These are phyloP conservation scores for Canavalia gladiata DNA, from an alignment of 306 rosid genomes.

Conservation along the genomic window DNA sequence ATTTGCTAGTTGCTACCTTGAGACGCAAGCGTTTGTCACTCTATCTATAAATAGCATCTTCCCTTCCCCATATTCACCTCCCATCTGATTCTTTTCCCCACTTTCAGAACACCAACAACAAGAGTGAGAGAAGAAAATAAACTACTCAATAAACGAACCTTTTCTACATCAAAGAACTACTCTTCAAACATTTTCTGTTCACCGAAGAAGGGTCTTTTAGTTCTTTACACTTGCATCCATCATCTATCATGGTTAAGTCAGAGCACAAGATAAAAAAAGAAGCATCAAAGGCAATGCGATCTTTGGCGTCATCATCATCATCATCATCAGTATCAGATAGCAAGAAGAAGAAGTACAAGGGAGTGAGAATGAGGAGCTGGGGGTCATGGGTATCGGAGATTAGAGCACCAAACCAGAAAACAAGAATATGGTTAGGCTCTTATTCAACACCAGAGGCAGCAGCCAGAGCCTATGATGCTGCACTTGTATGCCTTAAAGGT, in stretches of 20 bases:
- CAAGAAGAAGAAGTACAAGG: slow-evolving; percentile 75
- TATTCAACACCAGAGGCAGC: slow-evolving; percentile 97
- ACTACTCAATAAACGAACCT: slow-evolving; percentile 27
- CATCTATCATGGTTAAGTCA: slow-evolving; percentile 75
- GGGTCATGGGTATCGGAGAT: slow-evolving; percentile 99
- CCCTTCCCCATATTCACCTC: slow-evolving; percentile 47
- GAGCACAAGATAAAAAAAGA: slow-evolving; percentile 63
- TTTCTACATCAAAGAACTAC: neutral
- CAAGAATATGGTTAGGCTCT: slow-evolving; percentile 97
- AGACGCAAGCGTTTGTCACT: slow-evolving; percentile 44
- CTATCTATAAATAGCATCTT: slow-evolving; percentile 70
- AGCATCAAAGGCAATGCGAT: slow-evolving; percentile 38
- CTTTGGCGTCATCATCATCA: slow-evolving; percentile 23
- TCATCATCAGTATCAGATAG: slow-evolving; percentile 29
- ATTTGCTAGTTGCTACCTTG: slow-evolving; percentile 43
- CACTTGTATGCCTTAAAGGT: slow-evolving; percentile 91
- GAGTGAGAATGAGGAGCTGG: slow-evolving; percentile 99
- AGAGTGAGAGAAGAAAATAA: neutral
- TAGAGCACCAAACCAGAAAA: slow-evolving; percentile 95
- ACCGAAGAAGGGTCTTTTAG: slow-evolving; percentile 25
- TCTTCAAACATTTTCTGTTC: slow-evolving; percentile 22
- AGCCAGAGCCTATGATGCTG: slow-evolving; percentile 98
- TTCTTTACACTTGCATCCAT: slow-evolving; percentile 21
- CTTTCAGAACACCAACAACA: slow-evolving; percentile 41
- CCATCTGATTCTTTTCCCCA: slow-evolving; percentile 50